Evolutionary conservation across 1,284 basidiomycete species (phyloP).

Genomic region (Termitomyces sp.): DNA sequence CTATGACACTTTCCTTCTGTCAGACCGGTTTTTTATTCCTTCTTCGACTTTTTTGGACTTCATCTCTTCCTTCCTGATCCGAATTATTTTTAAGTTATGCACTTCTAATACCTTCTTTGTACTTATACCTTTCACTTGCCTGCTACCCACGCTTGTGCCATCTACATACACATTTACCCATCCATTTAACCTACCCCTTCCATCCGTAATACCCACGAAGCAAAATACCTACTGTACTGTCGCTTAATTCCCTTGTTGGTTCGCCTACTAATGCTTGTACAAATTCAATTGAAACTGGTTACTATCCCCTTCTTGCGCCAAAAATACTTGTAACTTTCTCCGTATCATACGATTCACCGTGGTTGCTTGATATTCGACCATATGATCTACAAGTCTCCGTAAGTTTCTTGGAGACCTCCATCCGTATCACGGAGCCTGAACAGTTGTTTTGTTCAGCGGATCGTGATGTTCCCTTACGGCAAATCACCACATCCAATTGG

Average conservation of each 20-base stretch:
- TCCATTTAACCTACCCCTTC: slow-evolving; percentile 7
- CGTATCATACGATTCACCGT: background rate
- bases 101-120: slow-evolving; percentile 14
- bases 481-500: background rate
- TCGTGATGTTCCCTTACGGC: background rate
- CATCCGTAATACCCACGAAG: slow-evolving; percentile 14
- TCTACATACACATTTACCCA: slow-evolving; percentile 12
- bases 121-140: slow-evolving; percentile 7
- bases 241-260: slow-evolving; percentile 12
- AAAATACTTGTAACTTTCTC: background rate
- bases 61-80: background rate
- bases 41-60: background rate
- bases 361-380: background rate
- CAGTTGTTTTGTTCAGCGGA: background rate
- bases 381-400: background rate
- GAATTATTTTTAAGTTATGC: slow-evolving; percentile 15
- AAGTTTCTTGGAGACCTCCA: background rate
- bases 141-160: slow-evolving; percentile 2
- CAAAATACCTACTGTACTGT: slow-evolving; percentile 15
- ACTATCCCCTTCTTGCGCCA: background rate
- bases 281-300: slow-evolving; percentile 9
- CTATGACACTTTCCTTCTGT: slow-evolving; percentile 4
- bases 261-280: slow-evolving; percentile 8
- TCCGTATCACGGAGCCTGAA: background rate
- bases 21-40: background rate